These are phyloP conservation scores for Furcasterigmium sp. DNA, from an alignment of 2,329 filamentous ascomycete genomes.

Conservation along the genomic window DNA sequence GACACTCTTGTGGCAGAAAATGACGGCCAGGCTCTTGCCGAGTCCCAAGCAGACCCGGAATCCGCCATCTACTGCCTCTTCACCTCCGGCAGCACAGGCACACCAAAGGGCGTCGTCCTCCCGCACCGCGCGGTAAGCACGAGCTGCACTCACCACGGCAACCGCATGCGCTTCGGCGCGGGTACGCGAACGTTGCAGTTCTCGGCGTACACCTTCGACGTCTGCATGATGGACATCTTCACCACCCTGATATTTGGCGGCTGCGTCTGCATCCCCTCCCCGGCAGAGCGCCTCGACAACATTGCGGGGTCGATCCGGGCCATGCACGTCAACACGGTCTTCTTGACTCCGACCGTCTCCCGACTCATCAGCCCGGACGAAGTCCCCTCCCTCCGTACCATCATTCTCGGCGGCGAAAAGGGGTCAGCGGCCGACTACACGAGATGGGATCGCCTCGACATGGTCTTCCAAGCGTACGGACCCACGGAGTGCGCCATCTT, in stretches of 20 bases:
- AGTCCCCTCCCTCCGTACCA: background rate
- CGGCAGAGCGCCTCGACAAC: conserved; percentile 12
- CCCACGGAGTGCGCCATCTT: conserved; percentile 4
- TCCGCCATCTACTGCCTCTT: conserved; percentile 46
- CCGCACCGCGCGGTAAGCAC: conserved; percentile 17
- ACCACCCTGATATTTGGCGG: conserved; percentile 22
- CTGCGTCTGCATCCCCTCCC: conserved; percentile 17
- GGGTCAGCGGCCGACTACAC: too few relatives aligned
- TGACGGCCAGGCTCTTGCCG: conserved; percentile 3
- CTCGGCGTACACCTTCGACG: conserved; percentile 13
- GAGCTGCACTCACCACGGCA: background rate
- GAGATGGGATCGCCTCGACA: background rate
- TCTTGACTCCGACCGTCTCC: conserved; percentile 12
- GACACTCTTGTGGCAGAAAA: conserved; percentile 5
- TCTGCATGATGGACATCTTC: conserved; percentile 10
- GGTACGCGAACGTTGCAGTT: conserved; percentile 17
- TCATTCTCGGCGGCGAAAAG: conserved; percentile 4
- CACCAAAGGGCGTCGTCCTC: conserved; percentile 78
- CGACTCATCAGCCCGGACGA: conserved; percentile 4
- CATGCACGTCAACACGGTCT: conserved; percentile 2
- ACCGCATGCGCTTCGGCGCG: background rate
- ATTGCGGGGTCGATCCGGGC: conserved; percentile 10
- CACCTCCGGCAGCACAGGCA: conserved; percentile 78
- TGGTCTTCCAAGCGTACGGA: conserved; percentile 6
- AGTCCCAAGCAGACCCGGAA: too few relatives aligned